A percentile compares a stretch with the other conserved stretches of the same genome.
Conservation (phyloP, 441 rosid genomes). For the Manihot esculenta region DNA sequence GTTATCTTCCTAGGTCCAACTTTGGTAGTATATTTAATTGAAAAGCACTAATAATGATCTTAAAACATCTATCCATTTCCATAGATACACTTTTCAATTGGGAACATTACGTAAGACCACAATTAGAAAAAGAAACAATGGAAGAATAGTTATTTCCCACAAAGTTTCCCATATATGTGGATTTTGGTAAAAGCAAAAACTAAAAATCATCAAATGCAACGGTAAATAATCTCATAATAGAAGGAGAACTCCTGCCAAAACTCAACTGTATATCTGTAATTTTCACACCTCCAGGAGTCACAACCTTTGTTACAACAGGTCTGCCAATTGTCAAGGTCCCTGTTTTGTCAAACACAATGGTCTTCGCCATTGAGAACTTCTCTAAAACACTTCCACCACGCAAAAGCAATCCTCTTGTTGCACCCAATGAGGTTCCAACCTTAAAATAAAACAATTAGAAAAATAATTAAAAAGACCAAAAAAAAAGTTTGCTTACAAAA, state of each 20-base stretch:
- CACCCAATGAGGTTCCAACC: constrained; percentile 97
- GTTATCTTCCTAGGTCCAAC: not conserved
- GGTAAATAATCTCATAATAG: constrained; percentile 7
- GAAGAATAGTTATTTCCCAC: not conserved
- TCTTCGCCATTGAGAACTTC: constrained; percentile 74
- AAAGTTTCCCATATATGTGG: not conserved
- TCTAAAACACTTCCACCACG: constrained; percentile 91
- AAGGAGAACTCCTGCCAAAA: constrained; percentile 25
- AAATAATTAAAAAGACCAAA: not conserved
- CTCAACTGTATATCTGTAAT: constrained; percentile 52
- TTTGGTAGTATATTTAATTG: not conserved
- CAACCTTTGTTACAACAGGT: constrained; percentile 79
- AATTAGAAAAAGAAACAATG: not conserved
- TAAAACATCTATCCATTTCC: not conserved
- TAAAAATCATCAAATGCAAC: not conserved
- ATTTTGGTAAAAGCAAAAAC: not conserved
- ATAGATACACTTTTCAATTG: not conserved
- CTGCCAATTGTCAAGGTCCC: constrained; percentile 91
- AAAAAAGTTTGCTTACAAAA: no score
- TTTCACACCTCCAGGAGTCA: constrained; percentile 40
- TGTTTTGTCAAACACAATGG: constrained; percentile 90
- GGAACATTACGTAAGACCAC: not conserved
- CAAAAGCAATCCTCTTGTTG: constrained; percentile 87
- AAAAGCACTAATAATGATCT: not conserved
- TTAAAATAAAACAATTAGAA: constrained; percentile 21